Conservation (phyloP, 257 asterid species). For the Marsdenia floribunda region DNA sequence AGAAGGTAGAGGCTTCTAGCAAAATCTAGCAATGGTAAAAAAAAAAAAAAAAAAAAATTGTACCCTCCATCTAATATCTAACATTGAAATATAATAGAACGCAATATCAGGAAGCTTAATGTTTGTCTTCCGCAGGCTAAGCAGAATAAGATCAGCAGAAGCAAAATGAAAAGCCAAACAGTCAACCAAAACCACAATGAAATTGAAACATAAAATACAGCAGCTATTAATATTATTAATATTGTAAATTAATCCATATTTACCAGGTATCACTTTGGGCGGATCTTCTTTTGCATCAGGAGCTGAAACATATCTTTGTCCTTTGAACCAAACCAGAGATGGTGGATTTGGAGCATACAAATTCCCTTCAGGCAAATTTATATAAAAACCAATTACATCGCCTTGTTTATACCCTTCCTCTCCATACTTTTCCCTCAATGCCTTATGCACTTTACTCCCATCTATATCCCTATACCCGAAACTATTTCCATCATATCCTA, state of each 20-base stretch:
- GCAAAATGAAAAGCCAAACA: background rate
- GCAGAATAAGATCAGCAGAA: background rate
- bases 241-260: constrained; percentile 18
- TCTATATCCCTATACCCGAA: constrained; percentile 90
- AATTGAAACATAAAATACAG: background rate
- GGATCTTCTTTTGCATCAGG: constrained; percentile 70
- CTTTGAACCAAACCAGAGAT: constrained; percentile 84
- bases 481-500: constrained; percentile 90
- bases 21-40: background rate
- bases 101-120: background rate
- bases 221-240: background rate
- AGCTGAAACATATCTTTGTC: constrained; percentile 70
- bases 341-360: constrained; percentile 63
- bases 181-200: background rate
- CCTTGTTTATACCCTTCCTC: constrained; percentile 84
- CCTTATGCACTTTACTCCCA: constrained; percentile 89
- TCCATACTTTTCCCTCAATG: constrained; percentile 82
- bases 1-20: background rate
- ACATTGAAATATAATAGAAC: background rate
- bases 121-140: background rate
- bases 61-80: background rate
- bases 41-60: background rate
- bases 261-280: constrained; percentile 81
- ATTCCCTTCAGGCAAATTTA: constrained; percentile 74
- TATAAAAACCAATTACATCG: constrained; percentile 87